Evolutionary conservation across 805 yeast species (phyloP).

Genomic region (Zygotorulaspora danielsina): DNA sequence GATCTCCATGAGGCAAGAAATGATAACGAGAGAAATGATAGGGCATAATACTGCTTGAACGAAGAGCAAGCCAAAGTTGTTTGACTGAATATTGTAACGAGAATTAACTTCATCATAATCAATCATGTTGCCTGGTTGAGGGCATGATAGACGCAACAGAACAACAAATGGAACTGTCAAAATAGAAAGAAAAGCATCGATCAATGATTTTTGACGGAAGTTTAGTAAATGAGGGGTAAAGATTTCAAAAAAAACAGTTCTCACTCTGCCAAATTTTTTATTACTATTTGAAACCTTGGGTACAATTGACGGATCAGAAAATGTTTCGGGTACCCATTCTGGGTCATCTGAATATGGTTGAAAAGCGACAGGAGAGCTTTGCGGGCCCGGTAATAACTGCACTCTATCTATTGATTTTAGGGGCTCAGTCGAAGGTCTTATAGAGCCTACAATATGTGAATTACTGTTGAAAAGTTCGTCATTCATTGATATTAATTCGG

Average conservation of each 20-base stretch:
- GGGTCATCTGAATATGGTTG: conserved; percentile 27
- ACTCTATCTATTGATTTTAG: not conserved
- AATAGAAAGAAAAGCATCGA: conserved; percentile 31
- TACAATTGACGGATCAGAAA: not conserved
- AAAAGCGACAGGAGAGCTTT: conserved; percentile 27
- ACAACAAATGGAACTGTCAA: conserved; percentile 37
- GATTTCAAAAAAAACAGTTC: conserved; percentile 11
- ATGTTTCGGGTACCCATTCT: conserved; percentile 8
- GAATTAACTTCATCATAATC: conserved; percentile 26
- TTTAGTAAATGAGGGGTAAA: conserved; percentile 35
- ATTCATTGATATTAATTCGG: conserved; percentile 10
- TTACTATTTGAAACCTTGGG: not conserved
- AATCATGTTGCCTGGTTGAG: conserved; percentile 28
- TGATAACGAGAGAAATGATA: conserved; percentile 18
- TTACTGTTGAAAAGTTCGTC: conserved; percentile 1
- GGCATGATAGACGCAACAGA: conserved; percentile 36
- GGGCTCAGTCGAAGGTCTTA: conserved; percentile 24
- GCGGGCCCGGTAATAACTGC: conserved; percentile 5
- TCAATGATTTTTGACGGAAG: conserved; percentile 24
- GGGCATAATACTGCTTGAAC: conserved; percentile 36
- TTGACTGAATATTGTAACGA: conserved; percentile 18
- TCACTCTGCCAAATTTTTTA: conserved; percentile 6
- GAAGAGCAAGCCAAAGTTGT: conserved; percentile 25
- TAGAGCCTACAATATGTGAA: not conserved
- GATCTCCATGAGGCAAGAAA: conserved; percentile 20